These are phyloP conservation scores for Nitzschia palea DNA, from an alignment of 108 stramenopile species.

Conservation along the genomic window DNA sequence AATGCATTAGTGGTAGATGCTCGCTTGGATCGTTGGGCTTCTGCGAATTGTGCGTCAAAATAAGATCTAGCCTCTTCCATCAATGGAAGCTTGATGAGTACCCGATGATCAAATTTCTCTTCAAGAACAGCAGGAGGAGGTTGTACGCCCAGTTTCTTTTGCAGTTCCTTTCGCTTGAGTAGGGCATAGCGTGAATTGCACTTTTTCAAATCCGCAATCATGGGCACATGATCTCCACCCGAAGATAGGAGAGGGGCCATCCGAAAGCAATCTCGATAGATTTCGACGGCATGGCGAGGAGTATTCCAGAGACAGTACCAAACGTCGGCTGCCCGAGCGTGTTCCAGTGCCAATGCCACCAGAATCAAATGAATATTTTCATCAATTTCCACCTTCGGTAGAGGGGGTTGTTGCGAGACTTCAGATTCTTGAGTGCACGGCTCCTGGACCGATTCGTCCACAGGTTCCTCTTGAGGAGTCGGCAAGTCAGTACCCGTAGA, in stretches of 20 bases:
- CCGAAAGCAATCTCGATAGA: conserved; percentile 56
- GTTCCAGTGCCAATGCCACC: conserved; percentile 58
- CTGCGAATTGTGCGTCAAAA: conserved; percentile 8
- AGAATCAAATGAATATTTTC: conserved; percentile 30
- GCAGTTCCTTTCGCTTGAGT: conserved; percentile 33
- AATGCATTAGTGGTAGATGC: not conserved
- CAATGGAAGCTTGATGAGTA: conserved; percentile 29
- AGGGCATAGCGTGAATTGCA: conserved; percentile 67
- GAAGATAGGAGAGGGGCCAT: conserved; percentile 31
- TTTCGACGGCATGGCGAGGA: conserved; percentile 20
- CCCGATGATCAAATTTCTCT: conserved; percentile 11
- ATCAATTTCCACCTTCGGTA: not conserved
- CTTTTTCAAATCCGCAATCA: conserved; percentile 76
- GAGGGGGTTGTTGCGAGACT: not conserved
- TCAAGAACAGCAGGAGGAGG: conserved; percentile 6
- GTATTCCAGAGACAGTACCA: conserved; percentile 68
- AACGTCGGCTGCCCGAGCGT: conserved; percentile 56
- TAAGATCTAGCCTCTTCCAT: conserved; percentile 22
- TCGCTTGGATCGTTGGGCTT: conserved; percentile 20
- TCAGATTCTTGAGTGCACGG: not conserved
- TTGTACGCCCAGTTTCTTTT: not conserved
- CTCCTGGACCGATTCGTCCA: not conserved
- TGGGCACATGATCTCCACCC: conserved; percentile 12
- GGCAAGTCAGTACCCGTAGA: not conserved
- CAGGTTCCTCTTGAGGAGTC: not conserved